Evolutionary conservation across 192 early-diverging fungal genomes (phyloP).

Genomic region (Backusella liffmaniae): DNA sequence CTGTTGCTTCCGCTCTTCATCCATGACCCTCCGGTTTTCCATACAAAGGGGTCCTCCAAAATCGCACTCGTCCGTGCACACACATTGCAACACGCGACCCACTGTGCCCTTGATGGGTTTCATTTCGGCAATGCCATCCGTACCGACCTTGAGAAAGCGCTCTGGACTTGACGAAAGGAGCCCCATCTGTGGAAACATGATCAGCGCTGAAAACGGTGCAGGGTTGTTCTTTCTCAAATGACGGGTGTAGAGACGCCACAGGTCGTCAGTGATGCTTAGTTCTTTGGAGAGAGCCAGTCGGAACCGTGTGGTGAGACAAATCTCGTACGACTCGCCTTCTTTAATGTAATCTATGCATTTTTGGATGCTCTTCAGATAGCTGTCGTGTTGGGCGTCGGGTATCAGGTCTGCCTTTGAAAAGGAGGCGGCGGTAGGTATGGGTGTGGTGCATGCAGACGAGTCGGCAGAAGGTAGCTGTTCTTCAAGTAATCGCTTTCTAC

Average conservation of each 20-base stretch:
- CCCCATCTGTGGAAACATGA: slow-evolving; percentile 50
- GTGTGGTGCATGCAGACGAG: slow-evolving; percentile 18
- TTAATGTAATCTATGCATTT: slow-evolving; percentile 60
- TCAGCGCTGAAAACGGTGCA: slow-evolving; percentile 81
- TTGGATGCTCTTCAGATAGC: slow-evolving; percentile 60
- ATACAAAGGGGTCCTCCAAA: slow-evolving; percentile 30
- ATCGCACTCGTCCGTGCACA: slow-evolving; percentile 47
- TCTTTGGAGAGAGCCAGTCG: slow-evolving; percentile 32
- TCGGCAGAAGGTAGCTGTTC: slow-evolving; percentile 7
- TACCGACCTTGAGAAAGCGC: slow-evolving; percentile 63
- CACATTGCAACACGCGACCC: slow-evolving; percentile 44
- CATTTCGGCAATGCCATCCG: slow-evolving; percentile 70
- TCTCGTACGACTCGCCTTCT: slow-evolving; percentile 93
- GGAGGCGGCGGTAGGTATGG: slow-evolving; percentile 11
- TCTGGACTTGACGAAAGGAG: slow-evolving; percentile 62
- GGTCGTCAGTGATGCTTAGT: slow-evolving; percentile 15
- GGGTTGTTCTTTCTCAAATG: slow-evolving; percentile 72
- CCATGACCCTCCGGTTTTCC: slow-evolving; percentile 29
- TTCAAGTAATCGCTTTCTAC: neutral
- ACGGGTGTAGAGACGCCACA: slow-evolving; percentile 56
- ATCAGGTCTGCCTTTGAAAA: slow-evolving; percentile 29
- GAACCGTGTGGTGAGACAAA: slow-evolving; percentile 90
- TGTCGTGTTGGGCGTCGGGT: slow-evolving; percentile 39
- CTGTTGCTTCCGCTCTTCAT: slow-evolving; percentile 38
- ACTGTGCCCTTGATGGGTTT: slow-evolving; percentile 95